These are phyloP conservation scores for Erodium texanum DNA, from an alignment of 441 rosid species.

Conservation along the genomic window DNA sequence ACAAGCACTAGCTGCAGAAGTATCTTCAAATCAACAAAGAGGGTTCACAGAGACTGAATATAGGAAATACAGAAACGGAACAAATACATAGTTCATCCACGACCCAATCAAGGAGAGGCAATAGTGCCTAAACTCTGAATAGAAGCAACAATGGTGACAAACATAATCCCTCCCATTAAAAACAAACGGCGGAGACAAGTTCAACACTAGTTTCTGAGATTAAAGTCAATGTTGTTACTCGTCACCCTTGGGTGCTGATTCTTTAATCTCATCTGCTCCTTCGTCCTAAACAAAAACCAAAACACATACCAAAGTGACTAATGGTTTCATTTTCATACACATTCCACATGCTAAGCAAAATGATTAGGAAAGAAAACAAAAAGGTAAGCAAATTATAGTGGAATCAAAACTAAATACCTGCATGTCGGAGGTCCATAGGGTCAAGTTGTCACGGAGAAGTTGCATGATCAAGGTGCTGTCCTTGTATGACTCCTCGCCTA, in stretches of 20 bases:
- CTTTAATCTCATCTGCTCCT: background rate
- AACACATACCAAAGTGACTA: background rate
- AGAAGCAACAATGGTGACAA: constrained; percentile 6
- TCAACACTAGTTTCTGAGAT: constrained; percentile 3
- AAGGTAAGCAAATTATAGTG: background rate
- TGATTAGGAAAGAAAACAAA: background rate
- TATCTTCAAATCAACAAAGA: no score
- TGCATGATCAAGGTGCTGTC: constrained; percentile 66
- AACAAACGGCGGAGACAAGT: constrained; percentile 26
- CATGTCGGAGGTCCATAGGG: constrained; percentile 70
- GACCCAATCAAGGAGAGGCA: background rate
- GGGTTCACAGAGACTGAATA: background rate
- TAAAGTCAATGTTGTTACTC: background rate
- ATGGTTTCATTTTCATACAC: background rate
- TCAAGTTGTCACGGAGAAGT: constrained; percentile 63
- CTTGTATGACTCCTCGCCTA: constrained; percentile 70
- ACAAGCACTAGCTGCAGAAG: no score
- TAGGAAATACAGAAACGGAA: background rate
- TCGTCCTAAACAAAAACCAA: constrained; percentile 4
- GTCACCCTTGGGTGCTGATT: background rate
- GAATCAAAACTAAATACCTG: constrained; percentile 29
- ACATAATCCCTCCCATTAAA: background rate
- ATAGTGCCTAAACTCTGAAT: background rate
- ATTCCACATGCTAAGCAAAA: no score
- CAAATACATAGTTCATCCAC: background rate